Evolutionary conservation across 768 basidiomycete genomes (phyloP), one percentile per base, ranked within the genome.

Genomic region (Trametes cingulata): DNA sequence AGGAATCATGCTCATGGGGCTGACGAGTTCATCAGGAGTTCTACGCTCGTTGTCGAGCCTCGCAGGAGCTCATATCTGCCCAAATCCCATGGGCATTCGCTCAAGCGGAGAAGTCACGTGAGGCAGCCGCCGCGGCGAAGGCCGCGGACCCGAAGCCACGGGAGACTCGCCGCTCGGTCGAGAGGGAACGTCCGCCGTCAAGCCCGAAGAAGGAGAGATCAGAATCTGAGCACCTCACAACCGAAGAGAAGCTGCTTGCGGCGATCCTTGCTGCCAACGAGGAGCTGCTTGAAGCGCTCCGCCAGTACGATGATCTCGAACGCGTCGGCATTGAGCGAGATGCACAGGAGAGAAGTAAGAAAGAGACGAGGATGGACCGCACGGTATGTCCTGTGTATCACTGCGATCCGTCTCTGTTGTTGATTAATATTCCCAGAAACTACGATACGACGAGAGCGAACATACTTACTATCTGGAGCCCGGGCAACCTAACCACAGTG

Each of bases 1-100:
- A n/a, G n/a, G n/a, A n/a, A n/a, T n/a, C n/a, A n/a, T n/a, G n/a
- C n/a, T n/a, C n/a, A n/a, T n/a, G n/a, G 8, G 13, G 6, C 22
- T 40, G 14, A 52, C 7, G 20, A 22, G n/a, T 40, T n/a, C 36
- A 19, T 1, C 69, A 96, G 93, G 94, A 95, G 74, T 95, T 94
- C 68, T 84, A 91, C 66, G 67, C 72, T 15, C 91, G 91, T 68
- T 94, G 93, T 70, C 81, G 84, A 29, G 79, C 83, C 3, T 93
- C 91, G 2, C 92, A 93, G 72, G 93, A 94, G 61, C 81, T 95
- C 12, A 85, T 96, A 25, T 87, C 79, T 63, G 86, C 88, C 12
- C 94, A 95, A 73, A 94, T 97, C 66, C 86, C 90, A 7, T 96
- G 95, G 94, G 95, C 95, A 3, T 82, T 86, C 20, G 86, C 92